Conservation (phyloP, 1,139 yeast genomes). For the Saccharomyces pastorianus region DNA sequence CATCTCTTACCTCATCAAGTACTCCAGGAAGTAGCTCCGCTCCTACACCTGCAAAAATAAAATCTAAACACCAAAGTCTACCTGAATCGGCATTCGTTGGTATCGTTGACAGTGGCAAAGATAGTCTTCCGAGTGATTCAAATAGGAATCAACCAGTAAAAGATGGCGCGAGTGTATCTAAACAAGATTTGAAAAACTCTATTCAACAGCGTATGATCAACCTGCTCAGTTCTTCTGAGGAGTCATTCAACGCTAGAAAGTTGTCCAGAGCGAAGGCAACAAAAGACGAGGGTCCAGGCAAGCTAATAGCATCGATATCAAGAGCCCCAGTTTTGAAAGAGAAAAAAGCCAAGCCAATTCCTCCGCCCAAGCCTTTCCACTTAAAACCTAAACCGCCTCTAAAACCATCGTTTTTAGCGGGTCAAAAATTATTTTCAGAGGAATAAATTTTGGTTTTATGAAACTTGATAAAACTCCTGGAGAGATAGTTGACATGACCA, state of each 20-base stretch:
- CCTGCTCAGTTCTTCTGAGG: conserved; percentile 3
- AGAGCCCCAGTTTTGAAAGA: not conserved
- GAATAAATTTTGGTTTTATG: not conserved
- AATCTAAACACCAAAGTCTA: not conserved
- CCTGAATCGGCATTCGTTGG: not conserved
- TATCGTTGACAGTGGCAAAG: not conserved
- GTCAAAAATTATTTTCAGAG: conserved; percentile 7
- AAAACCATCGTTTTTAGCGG: conserved; percentile 23
- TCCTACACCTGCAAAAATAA: not conserved
- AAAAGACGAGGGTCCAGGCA: not conserved
- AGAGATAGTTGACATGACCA: not conserved
- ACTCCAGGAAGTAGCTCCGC: not conserved
- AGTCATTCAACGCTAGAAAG: conserved; percentile 1
- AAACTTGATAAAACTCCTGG: not conserved
- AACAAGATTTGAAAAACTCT: conserved; percentile 1
- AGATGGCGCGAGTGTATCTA: not conserved
- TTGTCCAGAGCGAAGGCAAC: not conserved
- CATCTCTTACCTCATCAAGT: not conserved
- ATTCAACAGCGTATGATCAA: conserved; percentile 2
- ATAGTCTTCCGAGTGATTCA: not conserved
- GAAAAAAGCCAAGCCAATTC: conserved; percentile 9
- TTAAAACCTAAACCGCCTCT: conserved; percentile 22
- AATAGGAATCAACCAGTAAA: not conserved
- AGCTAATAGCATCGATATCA: not conserved
- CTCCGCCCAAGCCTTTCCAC: conserved; percentile 23